Conservation (phyloP, 106 monocot species). For the Posidonia australis region DNA sequence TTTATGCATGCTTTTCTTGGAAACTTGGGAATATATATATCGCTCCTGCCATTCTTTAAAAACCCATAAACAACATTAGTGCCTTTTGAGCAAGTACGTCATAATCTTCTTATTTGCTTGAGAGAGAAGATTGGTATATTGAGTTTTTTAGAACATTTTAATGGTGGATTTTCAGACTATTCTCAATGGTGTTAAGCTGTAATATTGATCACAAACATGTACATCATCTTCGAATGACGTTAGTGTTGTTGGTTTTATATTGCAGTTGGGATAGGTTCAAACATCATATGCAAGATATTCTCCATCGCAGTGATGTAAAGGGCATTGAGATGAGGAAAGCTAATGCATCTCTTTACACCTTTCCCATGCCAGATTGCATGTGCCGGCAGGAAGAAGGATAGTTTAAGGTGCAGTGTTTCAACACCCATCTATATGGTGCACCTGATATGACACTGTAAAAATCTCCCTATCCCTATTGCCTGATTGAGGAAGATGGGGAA, state of each 20-base stretch:
- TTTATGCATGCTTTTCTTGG: too few species aligned
- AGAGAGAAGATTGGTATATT: too few species aligned
- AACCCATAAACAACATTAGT: too few species aligned
- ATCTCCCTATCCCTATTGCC: background rate
- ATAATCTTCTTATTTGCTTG: too few species aligned
- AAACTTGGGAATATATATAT: too few species aligned
- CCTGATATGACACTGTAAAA: background rate
- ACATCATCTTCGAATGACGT: too few species aligned
- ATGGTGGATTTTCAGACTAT: too few species aligned
- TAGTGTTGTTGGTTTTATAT: background rate
- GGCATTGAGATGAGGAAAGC: constrained; percentile 52
- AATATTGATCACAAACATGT: too few species aligned
- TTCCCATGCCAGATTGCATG: constrained; percentile 99
- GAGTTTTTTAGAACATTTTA: too few species aligned
- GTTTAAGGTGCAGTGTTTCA: background rate
- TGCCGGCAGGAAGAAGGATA: constrained; percentile 33
- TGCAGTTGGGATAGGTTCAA: constrained; percentile 93
- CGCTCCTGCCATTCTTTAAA: too few species aligned
- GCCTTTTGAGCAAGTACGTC: too few species aligned
- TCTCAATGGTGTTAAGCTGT: too few species aligned
- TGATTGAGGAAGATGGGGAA: background rate
- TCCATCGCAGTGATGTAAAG: constrained; percentile 59
- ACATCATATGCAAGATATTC: constrained; percentile 76
- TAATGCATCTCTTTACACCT: constrained; percentile 57
- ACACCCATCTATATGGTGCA: background rate